These are phyloP conservation scores for Gremmenia infestans DNA, from an alignment of 2,329 filamentous ascomycete genomes.

Conservation along the genomic window DNA sequence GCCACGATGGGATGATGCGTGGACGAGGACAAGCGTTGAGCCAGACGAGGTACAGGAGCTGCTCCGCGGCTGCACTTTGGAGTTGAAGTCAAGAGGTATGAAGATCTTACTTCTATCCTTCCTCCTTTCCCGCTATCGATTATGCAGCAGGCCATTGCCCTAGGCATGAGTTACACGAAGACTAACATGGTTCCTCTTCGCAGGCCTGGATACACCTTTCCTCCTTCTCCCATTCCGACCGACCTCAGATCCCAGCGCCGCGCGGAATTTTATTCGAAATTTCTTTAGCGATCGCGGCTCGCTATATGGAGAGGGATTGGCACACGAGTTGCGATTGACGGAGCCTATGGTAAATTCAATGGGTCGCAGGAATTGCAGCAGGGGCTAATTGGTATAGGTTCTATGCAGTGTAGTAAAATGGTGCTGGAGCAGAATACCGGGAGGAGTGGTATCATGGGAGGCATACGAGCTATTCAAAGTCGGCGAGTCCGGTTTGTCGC, in stretches of 20 bases:
- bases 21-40: slow-evolving; percentile 73
- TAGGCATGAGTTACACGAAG: not conserved
- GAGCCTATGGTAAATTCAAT: slow-evolving; percentile 75
- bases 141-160: slow-evolving; percentile 19
- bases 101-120: not conserved
- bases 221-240: slow-evolving; percentile 91
- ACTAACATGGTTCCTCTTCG: slow-evolving; percentile 22
- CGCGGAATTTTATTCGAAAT: slow-evolving; percentile 86
- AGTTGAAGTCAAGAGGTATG: slow-evolving; percentile 92
- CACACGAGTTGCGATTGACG: slow-evolving; percentile 84
- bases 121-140: slow-evolving; percentile 24
- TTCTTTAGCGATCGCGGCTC: slow-evolving; percentile 72
- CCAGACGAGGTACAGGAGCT: slow-evolving; percentile 90
- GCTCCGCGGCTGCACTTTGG: slow-evolving; percentile 75
- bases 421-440: slow-evolving; percentile 92
- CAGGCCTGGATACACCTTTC: slow-evolving; percentile 87
- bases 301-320: slow-evolving; percentile 64
- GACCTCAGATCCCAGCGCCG: slow-evolving; percentile 84
- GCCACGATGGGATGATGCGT: slow-evolving; percentile 83
- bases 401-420: slow-evolving; percentile 93
- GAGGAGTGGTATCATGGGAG: slow-evolving; percentile 94
- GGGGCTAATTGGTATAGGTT: slow-evolving; percentile 52
- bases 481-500: slow-evolving; percentile 73
- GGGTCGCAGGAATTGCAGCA: slow-evolving; percentile 4
- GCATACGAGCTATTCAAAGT: slow-evolving; percentile 94